Percentiles rank a stretch among this genome's conserved stretches.
phyloP scores from a whole-genome alignment of 192 early-diverging fungal species.

The Coemansia biformis region DNA sequence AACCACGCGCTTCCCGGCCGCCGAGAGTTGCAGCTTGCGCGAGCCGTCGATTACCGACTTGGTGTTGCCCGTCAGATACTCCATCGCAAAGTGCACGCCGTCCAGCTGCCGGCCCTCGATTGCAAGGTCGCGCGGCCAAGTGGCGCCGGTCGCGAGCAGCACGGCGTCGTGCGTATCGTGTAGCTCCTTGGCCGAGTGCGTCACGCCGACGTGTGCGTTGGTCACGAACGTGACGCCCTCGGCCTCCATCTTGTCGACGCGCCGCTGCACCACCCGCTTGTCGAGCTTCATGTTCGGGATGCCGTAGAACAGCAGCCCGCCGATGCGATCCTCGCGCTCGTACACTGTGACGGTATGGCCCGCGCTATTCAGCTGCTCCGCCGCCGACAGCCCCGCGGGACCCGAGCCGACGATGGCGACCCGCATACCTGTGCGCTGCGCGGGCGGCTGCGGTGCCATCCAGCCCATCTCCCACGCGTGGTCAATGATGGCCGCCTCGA shows the following conservation, averaged over 20 bases:
- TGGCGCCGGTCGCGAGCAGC: conserved; percentile 89
- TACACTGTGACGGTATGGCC: conserved; percentile 94
- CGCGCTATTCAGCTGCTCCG: conserved; percentile 96
- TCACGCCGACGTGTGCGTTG: conserved; percentile 83
- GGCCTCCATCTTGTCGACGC: conserved; percentile 87
- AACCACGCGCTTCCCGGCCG: conserved; percentile 88
- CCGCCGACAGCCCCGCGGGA: conserved; percentile 90
- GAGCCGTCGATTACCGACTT: conserved; percentile 69
- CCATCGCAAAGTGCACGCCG: conserved; percentile 98
- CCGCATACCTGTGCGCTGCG: conserved; percentile 69
- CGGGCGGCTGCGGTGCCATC: conserved; percentile 85
- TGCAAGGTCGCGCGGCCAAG: conserved; percentile 92
- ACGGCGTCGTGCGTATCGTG: conserved; percentile 70
- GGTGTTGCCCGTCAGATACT: conserved; percentile 88
- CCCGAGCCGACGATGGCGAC: conserved; percentile 94
- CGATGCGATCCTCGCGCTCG: conserved; percentile 93
- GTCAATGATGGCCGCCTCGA: conserved; percentile 98
- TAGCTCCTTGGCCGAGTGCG: conserved; percentile 65
- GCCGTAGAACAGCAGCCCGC: conserved; percentile 96
- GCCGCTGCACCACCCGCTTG: conserved; percentile 89
- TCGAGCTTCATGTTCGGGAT: conserved; percentile 99
- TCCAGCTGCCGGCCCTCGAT: conserved; percentile 82
- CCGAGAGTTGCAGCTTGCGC: conserved; percentile 69
- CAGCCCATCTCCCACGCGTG: conserved; percentile 94
- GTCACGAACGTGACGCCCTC: conserved; percentile 91